Evolutionary conservation across 306 rosid genomes (phyloP).

Genomic region (Hippophae tibetana): DNA sequence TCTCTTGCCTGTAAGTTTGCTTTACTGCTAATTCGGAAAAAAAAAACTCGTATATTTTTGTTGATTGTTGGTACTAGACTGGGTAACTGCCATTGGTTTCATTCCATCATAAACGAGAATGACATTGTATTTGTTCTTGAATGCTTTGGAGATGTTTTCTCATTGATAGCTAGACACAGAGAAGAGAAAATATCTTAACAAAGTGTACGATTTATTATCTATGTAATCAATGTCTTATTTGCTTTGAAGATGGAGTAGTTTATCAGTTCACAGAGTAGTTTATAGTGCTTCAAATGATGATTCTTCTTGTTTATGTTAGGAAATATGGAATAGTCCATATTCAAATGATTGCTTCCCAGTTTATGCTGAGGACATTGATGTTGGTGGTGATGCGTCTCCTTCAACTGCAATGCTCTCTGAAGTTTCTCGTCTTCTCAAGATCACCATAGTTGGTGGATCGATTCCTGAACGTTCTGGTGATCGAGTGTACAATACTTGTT

Average conservation of each 20-base stretch:
- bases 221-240: too few species aligned
- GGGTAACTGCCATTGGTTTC: too few species aligned
- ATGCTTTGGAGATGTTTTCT: background rate
- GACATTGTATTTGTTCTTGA: background rate
- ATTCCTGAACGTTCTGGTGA: slow-evolving; percentile 77
- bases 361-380: slow-evolving; percentile 86
- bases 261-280: too few species aligned
- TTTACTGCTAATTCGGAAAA: too few species aligned
- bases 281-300: slow-evolving; percentile 1
- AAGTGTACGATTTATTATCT: too few species aligned
- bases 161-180: background rate
- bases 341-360: slow-evolving; percentile 73
- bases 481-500: slow-evolving; percentile 66
- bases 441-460: slow-evolving; percentile 92
- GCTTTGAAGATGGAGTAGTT: too few species aligned
- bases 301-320: slow-evolving; percentile 30
- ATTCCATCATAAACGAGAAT: too few species aligned
- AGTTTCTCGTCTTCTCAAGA: slow-evolving; percentile 48
- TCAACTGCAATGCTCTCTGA: slow-evolving; percentile 91
- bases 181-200: too few species aligned
- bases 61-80: too few species aligned
- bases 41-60: too few species aligned
- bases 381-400: slow-evolving; percentile 76
- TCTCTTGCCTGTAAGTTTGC: slow-evolving; percentile 58
- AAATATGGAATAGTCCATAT: slow-evolving; percentile 94